These are phyloP conservation scores for Solanum clarkiae DNA, from an alignment of 257 asterid species.

Conservation along the genomic window DNA sequence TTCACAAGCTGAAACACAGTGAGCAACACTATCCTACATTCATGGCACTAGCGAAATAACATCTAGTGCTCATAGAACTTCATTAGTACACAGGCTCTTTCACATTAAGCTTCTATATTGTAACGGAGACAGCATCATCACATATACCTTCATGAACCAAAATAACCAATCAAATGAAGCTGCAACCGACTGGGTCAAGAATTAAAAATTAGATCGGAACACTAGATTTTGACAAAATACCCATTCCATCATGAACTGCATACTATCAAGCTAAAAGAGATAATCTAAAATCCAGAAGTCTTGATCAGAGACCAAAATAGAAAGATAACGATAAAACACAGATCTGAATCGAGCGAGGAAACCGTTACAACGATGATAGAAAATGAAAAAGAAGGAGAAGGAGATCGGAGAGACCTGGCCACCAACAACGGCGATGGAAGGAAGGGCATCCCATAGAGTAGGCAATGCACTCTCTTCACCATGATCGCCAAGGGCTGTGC, in stretches of 20 bases:
- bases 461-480: constrained; percentile 89
- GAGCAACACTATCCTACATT: neutral
- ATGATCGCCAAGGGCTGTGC: constrained; percentile 91
- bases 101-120: neutral
- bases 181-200: neutral
- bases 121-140: neutral
- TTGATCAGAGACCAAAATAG: neutral
- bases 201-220: neutral
- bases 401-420: constrained; percentile 57
- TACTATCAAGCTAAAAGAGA: neutral
- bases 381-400: neutral
- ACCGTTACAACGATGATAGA: neutral
- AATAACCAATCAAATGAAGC: neutral
- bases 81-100: neutral
- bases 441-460: constrained; percentile 94
- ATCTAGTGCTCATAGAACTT: neutral
- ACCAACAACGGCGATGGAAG: constrained; percentile 93
- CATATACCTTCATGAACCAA: neutral
- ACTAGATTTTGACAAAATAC: neutral
- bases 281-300: neutral
- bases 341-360: neutral
- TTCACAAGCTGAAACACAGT: neutral
- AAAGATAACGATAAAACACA: neutral
- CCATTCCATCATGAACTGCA: neutral
- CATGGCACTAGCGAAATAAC: neutral